Conservation (phyloP, 306 rosid genomes). For the Acacia melanoxylon region DNA sequence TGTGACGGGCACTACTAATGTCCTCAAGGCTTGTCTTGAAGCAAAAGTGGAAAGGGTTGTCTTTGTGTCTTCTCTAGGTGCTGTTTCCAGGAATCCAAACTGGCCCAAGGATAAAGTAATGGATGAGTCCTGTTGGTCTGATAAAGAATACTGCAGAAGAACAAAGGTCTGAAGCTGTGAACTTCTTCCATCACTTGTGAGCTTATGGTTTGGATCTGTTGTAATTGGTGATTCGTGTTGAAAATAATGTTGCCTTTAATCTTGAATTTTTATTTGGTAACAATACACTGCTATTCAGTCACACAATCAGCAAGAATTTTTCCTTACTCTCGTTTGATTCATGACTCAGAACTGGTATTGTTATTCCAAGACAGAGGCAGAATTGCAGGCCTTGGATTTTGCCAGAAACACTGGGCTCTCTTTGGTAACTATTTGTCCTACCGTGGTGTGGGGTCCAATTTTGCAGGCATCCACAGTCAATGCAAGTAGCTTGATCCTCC, state of each 20-base stretch:
- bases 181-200: background rate
- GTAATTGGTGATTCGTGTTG: background rate
- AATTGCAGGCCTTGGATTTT: slow-evolving; percentile 61
- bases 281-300: too few relatives aligned
- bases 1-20: slow-evolving; percentile 62
- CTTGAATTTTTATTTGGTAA: background rate
- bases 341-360: too few relatives aligned
- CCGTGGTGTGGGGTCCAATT: slow-evolving; percentile 54
- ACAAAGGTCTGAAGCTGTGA: slow-evolving; percentile 27
- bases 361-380: slow-evolving; percentile 77
- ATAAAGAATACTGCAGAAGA: slow-evolving; percentile 44
- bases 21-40: slow-evolving; percentile 43
- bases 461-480: slow-evolving; percentile 58
- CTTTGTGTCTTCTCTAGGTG: slow-evolving; percentile 35
- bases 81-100: slow-evolving; percentile 23
- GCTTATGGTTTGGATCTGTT: slow-evolving; percentile 7
- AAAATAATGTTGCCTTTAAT: background rate
- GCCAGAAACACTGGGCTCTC: slow-evolving; percentile 53
- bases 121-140: slow-evolving; percentile 55
- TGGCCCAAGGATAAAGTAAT: slow-evolving; percentile 31
- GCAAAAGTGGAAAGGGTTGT: slow-evolving; percentile 49
- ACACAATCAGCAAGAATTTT: too few relatives aligned
- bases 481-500: slow-evolving; percentile 58
- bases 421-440: slow-evolving; percentile 61
- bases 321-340: too few relatives aligned